Percentiles rank a stretch among this genome's conserved stretches.
phyloP scores from a whole-genome alignment of 257 asterid species.

The Przewalskia tangutica region DNA sequence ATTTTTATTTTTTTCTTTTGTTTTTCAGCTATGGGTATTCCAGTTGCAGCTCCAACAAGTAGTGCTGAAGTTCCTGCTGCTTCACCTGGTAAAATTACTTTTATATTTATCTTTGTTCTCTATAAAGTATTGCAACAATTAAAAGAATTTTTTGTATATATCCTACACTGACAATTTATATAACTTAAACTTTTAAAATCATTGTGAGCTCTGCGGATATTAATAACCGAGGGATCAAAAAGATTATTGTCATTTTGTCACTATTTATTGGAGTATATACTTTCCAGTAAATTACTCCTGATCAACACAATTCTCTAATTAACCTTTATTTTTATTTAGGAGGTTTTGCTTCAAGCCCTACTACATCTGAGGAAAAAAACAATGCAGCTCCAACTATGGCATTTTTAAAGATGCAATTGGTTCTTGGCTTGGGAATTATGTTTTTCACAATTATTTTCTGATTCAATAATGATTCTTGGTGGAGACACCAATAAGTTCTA shows the following conservation, averaged over 20 bases:
- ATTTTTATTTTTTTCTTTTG: neutral
- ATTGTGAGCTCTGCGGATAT: no score
- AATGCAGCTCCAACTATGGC: neutral
- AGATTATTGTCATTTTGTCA: no score
- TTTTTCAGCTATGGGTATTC: neutral
- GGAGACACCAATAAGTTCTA: neutral
- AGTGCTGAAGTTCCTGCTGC: neutral
- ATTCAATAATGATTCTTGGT: neutral
- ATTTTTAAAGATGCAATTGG: constrained; percentile 7
- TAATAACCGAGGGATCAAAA: no score
- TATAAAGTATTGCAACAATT: neutral
- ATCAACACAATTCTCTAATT: no score
- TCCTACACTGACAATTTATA: no score
- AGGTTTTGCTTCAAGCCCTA: constrained; percentile 13
- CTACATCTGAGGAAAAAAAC: neutral
- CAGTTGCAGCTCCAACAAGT: neutral
- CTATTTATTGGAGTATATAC: no score
- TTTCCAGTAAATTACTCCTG: no score
- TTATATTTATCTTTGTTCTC: neutral
- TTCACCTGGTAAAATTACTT: neutral
- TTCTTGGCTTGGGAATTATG: constrained; percentile 13
- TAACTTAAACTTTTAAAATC: no score
- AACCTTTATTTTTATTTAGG: neutral
- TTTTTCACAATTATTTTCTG: neutral
- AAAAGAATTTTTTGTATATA: no score